phyloP scores from a whole-genome alignment of 176 grass and related monocot species.

The Cenchrus purpureus region DNA sequence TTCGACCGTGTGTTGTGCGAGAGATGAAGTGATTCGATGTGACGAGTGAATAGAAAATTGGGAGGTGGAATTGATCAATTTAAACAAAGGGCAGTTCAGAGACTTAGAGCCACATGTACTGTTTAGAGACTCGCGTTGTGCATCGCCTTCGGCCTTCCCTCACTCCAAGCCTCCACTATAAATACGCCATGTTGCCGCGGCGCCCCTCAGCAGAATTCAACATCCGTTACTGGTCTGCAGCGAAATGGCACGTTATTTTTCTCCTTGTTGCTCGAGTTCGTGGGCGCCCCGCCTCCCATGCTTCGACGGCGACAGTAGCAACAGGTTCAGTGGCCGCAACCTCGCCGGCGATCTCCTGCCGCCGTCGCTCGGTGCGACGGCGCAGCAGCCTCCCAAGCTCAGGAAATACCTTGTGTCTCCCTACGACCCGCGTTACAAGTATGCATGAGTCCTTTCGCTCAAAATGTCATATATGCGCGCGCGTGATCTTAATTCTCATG shows the following conservation, averaged over 20 bases:
- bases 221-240: background rate
- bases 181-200: conserved; percentile 42
- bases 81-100: background rate
- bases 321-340: conserved; percentile 12
- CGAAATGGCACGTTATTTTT: conserved; percentile 42
- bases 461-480: no score
- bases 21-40: no score
- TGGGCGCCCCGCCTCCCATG: conserved; percentile 33
- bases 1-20: no score
- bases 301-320: conserved; percentile 13
- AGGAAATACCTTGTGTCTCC: conserved; percentile 58
- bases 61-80: no score
- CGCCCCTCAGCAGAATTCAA: conserved; percentile 24
- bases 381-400: conserved; percentile 34
- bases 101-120: background rate
- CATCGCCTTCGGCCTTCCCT: background rate
- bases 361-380: conserved; percentile 55
- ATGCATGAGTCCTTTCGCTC: background rate
- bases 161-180: conserved; percentile 20
- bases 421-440: conserved; percentile 66
- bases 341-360: conserved; percentile 52
- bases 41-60: no score
- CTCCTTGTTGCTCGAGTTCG: conserved; percentile 4
- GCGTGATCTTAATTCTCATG: background rate
- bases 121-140: background rate